Percentiles rank a stretch among this genome's conserved stretches.
Conservation (phyloP, 139 green algal species). For the Tetraselmis chui region DNA sequence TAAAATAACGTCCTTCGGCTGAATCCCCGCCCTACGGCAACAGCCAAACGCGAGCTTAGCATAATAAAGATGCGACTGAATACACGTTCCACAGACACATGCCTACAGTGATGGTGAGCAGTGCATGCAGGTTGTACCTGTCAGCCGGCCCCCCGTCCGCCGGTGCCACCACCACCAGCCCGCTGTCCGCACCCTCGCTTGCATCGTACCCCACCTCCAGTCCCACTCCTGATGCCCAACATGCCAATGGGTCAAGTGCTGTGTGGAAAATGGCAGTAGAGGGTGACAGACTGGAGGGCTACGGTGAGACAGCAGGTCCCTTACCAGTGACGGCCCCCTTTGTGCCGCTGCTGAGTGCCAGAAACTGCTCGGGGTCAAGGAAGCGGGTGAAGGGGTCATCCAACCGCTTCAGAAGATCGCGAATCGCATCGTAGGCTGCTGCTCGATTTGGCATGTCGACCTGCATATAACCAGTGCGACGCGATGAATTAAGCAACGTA, state of each 20-base stretch:
- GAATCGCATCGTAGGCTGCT: slow-evolving; percentile 81
- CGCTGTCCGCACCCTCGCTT: background rate
- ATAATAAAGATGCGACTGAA: too few relatives aligned
- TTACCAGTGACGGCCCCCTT: slow-evolving; percentile 36
- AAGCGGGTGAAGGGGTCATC: slow-evolving; percentile 95
- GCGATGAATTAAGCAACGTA: background rate
- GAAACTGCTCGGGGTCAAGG: slow-evolving; percentile 71
- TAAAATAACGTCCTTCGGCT: slow-evolving; percentile 69
- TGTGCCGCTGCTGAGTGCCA: slow-evolving; percentile 44
- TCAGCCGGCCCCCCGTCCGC: background rate
- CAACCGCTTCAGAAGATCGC: slow-evolving; percentile 68
- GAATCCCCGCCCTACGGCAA: slow-evolving; percentile 53
- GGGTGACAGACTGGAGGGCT: too few relatives aligned
- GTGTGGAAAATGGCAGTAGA: too few relatives aligned
- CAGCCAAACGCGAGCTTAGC: background rate
- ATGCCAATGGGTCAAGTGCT: too few relatives aligned
- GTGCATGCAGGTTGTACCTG: background rate
- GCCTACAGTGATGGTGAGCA: background rate
- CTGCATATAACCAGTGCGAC: background rate
- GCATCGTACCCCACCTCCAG: slow-evolving; percentile 57
- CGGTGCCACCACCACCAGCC: slow-evolving; percentile 28
- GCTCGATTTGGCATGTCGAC: slow-evolving; percentile 46
- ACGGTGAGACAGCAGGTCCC: too few relatives aligned
- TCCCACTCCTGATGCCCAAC: slow-evolving; percentile 65
- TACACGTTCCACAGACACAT: background rate